These are phyloP conservation scores for Plasmopara viticola DNA, from an alignment of 352 stramenopile genomes.

Conservation along the genomic window DNA sequence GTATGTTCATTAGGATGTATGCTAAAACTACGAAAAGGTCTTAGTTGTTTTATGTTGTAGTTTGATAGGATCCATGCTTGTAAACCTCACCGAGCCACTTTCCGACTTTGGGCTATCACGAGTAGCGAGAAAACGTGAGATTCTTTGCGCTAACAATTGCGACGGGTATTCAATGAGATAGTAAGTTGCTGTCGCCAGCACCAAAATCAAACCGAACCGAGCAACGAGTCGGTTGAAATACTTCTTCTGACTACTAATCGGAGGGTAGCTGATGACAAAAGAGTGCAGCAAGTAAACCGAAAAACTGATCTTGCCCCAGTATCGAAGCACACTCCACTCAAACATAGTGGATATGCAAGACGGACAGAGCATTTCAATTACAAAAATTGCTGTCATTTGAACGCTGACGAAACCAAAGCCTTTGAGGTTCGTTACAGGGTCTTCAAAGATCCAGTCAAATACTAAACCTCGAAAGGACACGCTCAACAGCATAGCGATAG, in stretches of 20 bases:
- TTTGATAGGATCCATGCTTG: too few species aligned
- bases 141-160: conserved; percentile 5
- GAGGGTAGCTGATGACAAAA: conserved; percentile 19
- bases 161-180: conserved; percentile 7
- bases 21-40: too few species aligned
- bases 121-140: conserved; percentile 6
- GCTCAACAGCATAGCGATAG: conserved; percentile 20
- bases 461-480: conserved; percentile 22
- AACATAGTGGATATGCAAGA: conserved; percentile 22
- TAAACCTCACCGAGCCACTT: too few species aligned
- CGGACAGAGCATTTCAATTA: conserved; percentile 22
- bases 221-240: conserved; percentile 33
- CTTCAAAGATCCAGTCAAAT: conserved; percentile 18
- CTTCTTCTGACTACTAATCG: conserved; percentile 17
- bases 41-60: too few species aligned
- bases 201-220: conserved; percentile 23
- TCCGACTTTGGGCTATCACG: neutral
- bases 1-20: too few species aligned
- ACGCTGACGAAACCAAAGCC: conserved; percentile 16
- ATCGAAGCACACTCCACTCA: conserved; percentile 23
- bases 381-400: conserved; percentile 16
- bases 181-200: conserved; percentile 15
- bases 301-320: conserved; percentile 22
- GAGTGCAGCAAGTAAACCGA: conserved; percentile 21
- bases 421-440: conserved; percentile 7